Evolutionary conservation across 768 basidiomycete species (phyloP), one percentile per base, ranked within the genome.

Genomic region (Lentinula raphanica): DNA sequence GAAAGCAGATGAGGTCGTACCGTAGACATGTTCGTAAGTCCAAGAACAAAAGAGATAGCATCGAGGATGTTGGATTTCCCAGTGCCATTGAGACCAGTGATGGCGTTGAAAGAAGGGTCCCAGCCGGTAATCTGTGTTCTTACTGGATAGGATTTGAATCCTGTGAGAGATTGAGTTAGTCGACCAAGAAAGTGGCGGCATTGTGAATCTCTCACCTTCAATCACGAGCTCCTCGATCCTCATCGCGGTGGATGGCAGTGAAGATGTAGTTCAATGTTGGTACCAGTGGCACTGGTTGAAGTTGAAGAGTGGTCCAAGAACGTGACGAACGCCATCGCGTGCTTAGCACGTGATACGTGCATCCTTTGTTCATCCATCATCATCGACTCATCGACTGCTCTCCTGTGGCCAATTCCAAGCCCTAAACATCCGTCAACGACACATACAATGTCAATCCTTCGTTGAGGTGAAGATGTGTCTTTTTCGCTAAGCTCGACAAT

Each of bases 1-100:
- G 5, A 29, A 4, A 2, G 11, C 12, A 19, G 32, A 21, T 23
- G 13, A 53, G 59, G 6, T 68, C 83, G 56, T 61, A 92, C 95
- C 61, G 88, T 86, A n/a, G 89, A 77, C 89, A 98, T 92, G 71
- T 98, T 98, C 2, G 95, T 98, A 63, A 98, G 92, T 15, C 97
- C 97, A 19, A 99, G 80, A 15, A 98, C 97, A 69, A 99, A 99
- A 73, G 95, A 97, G 72, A 98, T 98, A 59, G 97, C 95, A 77
- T 99, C 97, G 62, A 99, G 85, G 66, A 99, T 98, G 76, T 99
- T 99, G 59, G 94, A 97, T 77, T 99, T 98, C 65, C 96, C 96
- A 0, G 94, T 96, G 2, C 93, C 94, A 76, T 94, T 94, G 63
- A 92, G 82, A 46, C 95, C 95, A 4, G 94, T 97, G 73, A 99